Percentiles rank a stretch among this genome's conserved stretches.
These are phyloP conservation scores for Colletotrichum godetiae DNA, from an alignment of 2,329 filamentous ascomycete genomes.

Conservation along the genomic window DNA sequence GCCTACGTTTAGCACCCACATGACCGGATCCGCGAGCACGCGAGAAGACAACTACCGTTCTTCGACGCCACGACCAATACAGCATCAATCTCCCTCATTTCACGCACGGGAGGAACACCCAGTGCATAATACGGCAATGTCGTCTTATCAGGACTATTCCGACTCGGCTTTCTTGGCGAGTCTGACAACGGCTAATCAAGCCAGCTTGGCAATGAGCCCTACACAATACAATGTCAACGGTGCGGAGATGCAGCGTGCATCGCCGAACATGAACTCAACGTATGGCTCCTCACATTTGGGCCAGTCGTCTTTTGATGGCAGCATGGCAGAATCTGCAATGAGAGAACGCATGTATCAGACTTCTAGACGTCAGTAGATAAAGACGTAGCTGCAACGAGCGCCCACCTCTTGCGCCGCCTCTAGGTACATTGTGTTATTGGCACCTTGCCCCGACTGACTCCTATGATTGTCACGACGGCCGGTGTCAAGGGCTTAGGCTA, in stretches of 20 bases:
- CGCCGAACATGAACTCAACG: not conserved
- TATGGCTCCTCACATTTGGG: constrained; percentile 12
- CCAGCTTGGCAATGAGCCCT: constrained; percentile 1
- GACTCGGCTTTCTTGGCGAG: constrained; percentile 23
- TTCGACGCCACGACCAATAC: not conserved
- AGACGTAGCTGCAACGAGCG: not conserved
- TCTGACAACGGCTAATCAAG: constrained; percentile 19
- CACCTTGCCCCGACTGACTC: not conserved
- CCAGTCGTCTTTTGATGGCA: constrained; percentile 8
- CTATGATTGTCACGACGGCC: too few species aligned
- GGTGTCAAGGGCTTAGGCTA: not conserved
- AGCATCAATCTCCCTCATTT: constrained; percentile 10
- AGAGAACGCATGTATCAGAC: constrained; percentile 28
- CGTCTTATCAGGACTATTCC: constrained; percentile 25
- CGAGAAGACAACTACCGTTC: not conserved
- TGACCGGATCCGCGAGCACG: not conserved
- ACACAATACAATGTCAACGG: constrained; percentile 10
- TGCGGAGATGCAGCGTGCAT: constrained; percentile 17
- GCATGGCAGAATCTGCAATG: constrained; percentile 5
- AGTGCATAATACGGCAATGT: not conserved
- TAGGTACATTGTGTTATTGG: not conserved
- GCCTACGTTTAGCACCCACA: constrained; percentile 9
- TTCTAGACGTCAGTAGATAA: constrained; percentile 18
- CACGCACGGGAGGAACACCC: constrained; percentile 9
- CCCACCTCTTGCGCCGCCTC: not conserved